Evolutionary conservation across 176 grass and related monocot species (phyloP).

Genomic region (Oropetium thomaeum): DNA sequence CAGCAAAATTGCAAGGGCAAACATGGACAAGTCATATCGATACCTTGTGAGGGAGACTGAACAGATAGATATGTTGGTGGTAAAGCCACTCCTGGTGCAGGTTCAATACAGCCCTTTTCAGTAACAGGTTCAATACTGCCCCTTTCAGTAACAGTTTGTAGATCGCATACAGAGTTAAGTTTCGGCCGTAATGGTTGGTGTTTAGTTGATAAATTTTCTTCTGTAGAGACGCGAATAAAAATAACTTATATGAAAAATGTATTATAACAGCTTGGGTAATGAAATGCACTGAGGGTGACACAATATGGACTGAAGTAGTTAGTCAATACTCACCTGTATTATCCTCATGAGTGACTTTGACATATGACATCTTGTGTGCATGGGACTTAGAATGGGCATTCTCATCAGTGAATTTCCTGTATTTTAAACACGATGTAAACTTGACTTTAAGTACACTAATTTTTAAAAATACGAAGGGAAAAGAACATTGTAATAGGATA

Average conservation of each 20-base stretch:
- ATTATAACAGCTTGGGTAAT: not conserved
- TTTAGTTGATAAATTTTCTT: no score
- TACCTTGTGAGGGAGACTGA: constrained; percentile 1
- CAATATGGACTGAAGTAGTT: not conserved
- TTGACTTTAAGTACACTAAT: no score
- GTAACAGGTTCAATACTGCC: not conserved
- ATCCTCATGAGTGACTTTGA: not conserved
- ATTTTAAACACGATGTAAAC: not conserved
- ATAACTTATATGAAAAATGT: no score
- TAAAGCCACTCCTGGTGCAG: not conserved
- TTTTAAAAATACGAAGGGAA: no score
- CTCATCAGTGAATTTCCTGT: not conserved
- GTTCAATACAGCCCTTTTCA: not conserved
- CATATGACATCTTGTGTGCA: not conserved
- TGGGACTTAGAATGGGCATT: not conserved
- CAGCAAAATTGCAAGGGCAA: constrained; percentile 6
- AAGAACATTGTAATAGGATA: no score
- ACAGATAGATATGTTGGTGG: not conserved
- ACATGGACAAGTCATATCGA: not conserved
- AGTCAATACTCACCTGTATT: constrained; percentile 15
- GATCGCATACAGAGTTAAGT: not conserved
- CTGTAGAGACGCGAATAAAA: no score
- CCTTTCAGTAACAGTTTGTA: not conserved
- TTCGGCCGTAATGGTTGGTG: no score
- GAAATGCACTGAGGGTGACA: not conserved